Evolutionary conservation across 139 green algal genomes (phyloP), one percentile per base, ranked within the genome.

Genomic region (Chlamydomonas schloesseri): DNA sequence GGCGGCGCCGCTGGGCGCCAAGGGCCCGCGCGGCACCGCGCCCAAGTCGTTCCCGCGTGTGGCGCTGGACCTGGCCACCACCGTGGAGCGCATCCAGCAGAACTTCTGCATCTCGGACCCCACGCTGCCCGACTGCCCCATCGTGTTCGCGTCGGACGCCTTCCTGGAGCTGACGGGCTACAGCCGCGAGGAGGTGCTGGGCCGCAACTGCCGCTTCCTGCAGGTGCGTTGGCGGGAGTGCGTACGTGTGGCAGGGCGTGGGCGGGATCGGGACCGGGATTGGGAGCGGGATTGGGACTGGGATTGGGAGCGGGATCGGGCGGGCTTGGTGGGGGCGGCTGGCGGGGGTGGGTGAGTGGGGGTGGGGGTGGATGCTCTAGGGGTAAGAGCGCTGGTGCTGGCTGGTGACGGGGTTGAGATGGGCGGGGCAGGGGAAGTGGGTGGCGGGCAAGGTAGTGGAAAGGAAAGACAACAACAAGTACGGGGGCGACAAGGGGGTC

Each of bases 41-140:
- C 89, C 94, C 21, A 97, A 96, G 83, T 70, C 91, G 20, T 98
- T 98, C 65, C 95, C 95, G 0, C 94, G 96, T 73, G 94, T 97
- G 34, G 97, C 96, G 3, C 87, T 99, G 47, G 98, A 99, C 86
- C 91, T 99, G 88, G 97, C 97, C 24, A 99, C 98, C 64, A 99
- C 97, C 2, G 95, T 99, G 81, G 98, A 99, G 92, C 96, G 97
- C 80, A 98, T 99, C 76, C 96, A 99, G 93, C 96, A 99, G 88
- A 99, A 98, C 87, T 99, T 99, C 88, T 92, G 97, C 58, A 99
- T 99, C 85, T 94, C 90, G 42, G 97, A 99, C 91, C 98, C 98
- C 78, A 97, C 91, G 58, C 91, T 99, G 86, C 97, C 97, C 29
- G 98, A 99, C 91, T 98, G 95, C 88, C 98, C 98, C 82, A 99